Conservation (phyloP, 257 asterid genomes). For the Voacanga thouarsii region DNA sequence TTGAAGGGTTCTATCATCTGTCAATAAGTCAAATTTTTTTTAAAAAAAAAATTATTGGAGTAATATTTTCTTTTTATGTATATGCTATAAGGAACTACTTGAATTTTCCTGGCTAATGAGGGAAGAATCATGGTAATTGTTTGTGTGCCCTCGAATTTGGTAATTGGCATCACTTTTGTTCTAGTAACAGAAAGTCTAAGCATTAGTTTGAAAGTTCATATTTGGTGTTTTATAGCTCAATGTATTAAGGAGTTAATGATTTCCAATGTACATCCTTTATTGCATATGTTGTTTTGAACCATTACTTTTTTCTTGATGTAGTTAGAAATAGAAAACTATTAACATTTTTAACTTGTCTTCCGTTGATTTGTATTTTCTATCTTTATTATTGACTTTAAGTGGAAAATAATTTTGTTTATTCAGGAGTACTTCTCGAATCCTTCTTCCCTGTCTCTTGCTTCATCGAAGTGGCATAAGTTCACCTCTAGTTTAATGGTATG, state of each 20-base stretch:
- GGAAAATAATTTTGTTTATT: slow-evolving; percentile 10
- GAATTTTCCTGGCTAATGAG: neutral
- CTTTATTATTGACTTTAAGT: neutral
- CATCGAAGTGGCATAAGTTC: slow-evolving; percentile 89
- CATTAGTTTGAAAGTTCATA: neutral
- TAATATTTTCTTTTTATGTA: neutral
- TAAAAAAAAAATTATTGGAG: neutral
- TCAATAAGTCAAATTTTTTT: neutral
- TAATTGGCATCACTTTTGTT: neutral
- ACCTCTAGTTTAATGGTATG: slow-evolving; percentile 69
- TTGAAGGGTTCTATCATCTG: neutral
- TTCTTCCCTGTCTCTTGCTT: slow-evolving; percentile 61
- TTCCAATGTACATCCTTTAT: neutral
- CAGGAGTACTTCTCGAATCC: slow-evolving; percentile 95
- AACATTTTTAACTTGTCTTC: neutral
- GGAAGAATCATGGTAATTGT: neutral
- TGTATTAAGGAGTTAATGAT: neutral
- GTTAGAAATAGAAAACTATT: neutral
- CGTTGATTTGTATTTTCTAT: neutral
- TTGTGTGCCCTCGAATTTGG: neutral
- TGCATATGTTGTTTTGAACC: neutral
- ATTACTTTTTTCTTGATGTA: neutral
- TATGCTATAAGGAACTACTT: neutral
- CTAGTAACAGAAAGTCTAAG: neutral
- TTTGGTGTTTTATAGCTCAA: neutral